Evolutionary conservation across 257 asterid species (phyloP).

Genomic region (Penstemon davidsonii): DNA sequence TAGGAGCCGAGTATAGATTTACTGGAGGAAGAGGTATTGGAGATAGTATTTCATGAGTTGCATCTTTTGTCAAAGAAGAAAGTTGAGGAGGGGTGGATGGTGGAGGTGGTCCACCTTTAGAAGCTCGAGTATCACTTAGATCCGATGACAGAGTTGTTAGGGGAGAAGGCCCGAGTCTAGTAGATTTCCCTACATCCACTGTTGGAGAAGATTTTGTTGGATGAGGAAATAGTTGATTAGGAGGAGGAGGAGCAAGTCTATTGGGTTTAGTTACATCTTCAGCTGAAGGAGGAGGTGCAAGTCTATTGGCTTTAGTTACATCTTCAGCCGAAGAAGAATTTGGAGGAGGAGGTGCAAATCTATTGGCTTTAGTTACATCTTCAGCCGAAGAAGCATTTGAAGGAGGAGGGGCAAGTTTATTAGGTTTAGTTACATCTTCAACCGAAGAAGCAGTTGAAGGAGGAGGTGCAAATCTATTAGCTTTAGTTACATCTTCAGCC

Average conservation of each 20-base stretch:
- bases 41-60: constrained; percentile 25
- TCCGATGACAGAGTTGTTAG: background rate
- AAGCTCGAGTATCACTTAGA: background rate
- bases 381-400: no score
- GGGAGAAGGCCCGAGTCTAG: constrained; percentile 20
- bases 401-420: no score
- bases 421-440: no score
- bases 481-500: no score
- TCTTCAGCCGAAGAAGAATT: constrained; percentile 33
- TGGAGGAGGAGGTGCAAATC: constrained; percentile 24
- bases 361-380: constrained; percentile 10
- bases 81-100: constrained; percentile 28
- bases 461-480: no score
- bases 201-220: constrained; percentile 11
- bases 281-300: constrained; percentile 25
- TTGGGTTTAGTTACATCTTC: constrained; percentile 24
- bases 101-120: constrained; percentile 26
- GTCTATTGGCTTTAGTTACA: constrained; percentile 30
- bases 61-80: constrained; percentile 22
- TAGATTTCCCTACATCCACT: constrained; percentile 20
- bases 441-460: no score
- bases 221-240: no score
- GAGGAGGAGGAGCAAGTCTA: constrained; percentile 22
- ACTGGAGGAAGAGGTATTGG: constrained; percentile 11
- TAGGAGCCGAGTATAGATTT: constrained; percentile 5